These are phyloP conservation scores for Chlorella sp. DNA, from an alignment of 139 green algal species.

Conservation along the genomic window DNA sequence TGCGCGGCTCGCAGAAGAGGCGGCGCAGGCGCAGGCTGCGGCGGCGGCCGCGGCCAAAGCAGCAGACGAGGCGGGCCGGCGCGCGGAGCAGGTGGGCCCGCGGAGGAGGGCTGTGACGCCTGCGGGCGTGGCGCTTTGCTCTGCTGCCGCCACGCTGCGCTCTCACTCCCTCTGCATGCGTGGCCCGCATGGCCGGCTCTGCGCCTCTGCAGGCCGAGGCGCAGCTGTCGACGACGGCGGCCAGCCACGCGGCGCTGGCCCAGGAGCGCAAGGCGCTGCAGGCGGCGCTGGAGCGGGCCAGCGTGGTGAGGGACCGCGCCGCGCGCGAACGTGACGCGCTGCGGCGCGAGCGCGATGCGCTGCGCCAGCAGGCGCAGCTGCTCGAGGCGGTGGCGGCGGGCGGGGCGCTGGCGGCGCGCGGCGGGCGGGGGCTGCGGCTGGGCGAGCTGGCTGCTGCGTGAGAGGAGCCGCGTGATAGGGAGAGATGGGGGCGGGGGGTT, in stretches of 20 bases:
- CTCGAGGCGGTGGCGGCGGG: neutral
- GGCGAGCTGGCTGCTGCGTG: too few relatives aligned
- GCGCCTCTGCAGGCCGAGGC: neutral
- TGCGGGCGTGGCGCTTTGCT: too few relatives aligned
- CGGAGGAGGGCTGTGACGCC: neutral
- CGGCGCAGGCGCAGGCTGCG: neutral
- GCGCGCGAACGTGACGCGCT: neutral
- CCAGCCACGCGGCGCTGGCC: neutral
- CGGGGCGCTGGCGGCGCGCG: too few relatives aligned
- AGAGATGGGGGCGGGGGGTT: too few relatives aligned
- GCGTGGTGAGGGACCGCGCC: neutral
- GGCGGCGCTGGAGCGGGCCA: neutral
- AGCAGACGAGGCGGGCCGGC: too few relatives aligned
- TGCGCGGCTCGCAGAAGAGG: neutral
- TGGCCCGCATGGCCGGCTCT: too few relatives aligned
- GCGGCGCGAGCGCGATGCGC: neutral
- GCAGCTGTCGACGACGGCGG: neutral
- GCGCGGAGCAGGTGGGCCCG: neutral
- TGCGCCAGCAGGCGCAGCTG: neutral
- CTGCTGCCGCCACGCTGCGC: too few relatives aligned
- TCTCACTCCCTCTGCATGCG: too few relatives aligned
- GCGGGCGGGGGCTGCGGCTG: too few relatives aligned
- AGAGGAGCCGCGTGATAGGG: too few relatives aligned
- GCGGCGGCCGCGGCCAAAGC: neutral
- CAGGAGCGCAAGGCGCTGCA: conserved; percentile 11